Conservation (phyloP, 176 grass and related monocot genomes). For the Coix lacrymajobi region DNA sequence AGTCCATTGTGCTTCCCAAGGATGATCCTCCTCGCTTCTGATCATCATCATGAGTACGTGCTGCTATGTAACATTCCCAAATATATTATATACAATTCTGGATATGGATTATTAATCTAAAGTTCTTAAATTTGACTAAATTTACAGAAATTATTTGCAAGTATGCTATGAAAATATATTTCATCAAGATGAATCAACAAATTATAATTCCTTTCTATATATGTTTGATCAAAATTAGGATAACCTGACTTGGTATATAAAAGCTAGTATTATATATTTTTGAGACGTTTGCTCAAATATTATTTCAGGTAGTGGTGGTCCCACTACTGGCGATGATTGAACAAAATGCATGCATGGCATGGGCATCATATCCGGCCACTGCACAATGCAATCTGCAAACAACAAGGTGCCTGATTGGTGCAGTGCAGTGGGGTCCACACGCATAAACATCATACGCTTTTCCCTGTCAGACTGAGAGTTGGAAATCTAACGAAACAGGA, state of each 20-base stretch:
- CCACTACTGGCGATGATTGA: neutral
- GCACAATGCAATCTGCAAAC: no score
- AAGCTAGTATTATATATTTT: no score
- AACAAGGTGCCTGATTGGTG: neutral
- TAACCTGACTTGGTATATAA: no score
- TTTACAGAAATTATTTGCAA: no score
- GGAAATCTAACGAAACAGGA: neutral
- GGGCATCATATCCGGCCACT: neutral
- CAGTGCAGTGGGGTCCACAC: neutral
- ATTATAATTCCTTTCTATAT: no score
- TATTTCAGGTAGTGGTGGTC: conserved; percentile 12
- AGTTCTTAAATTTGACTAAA: neutral
- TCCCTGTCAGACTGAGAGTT: neutral
- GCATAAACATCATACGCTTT: neutral
- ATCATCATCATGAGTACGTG: neutral
- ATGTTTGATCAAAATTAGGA: no score
- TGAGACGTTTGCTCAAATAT: no score
- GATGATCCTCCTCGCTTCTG: neutral
- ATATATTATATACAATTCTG: no score
- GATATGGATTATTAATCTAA: no score
- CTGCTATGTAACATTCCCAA: no score
- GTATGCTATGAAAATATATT: no score
- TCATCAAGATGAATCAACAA: no score
- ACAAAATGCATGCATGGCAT: neutral
- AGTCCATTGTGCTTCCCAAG: neutral